Evolutionary conservation across 2,329 filamentous ascomycete genomes (phyloP), one percentile per base, ranked within the genome.

Genomic region (Ceratocystis huliohia): DNA sequence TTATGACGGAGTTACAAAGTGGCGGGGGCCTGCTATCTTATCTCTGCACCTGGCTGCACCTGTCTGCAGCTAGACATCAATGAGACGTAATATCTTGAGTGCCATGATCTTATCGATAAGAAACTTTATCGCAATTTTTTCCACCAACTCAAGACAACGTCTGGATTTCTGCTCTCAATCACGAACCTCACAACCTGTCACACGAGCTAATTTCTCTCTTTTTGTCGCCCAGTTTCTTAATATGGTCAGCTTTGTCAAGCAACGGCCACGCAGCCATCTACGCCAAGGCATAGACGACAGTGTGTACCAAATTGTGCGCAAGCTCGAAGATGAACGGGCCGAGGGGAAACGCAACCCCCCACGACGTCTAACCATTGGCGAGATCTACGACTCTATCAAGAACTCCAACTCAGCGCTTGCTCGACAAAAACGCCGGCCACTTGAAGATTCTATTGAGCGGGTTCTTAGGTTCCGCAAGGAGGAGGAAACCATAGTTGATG

Each of bases 371-470:
- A 85, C 83, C 1, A 78, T 87, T 2, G 75, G 81, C 1, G 76
- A 78, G 1, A 82, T 95, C 1, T 96, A 94, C 73, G 87, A 91
- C 48, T 84, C 83, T 67, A 91, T 97, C 69, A 89, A 91, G 71
- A 78, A 80, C 63, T 96, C 91, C 15, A 96, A 96, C 74, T 96
- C 91, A 0, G 91, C 88, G 70, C 76, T 97, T 25, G 90, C 89
- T 69, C 81, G 94, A 25, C 85, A 88, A 70, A 91, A 90, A 48
- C 96, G 94, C 75, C 87, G 86, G 68, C 80, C 88, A 0, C 77
- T 97, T 1, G 89, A 96, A 74, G 89, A 94, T 69, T 88, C 88
- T 45, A 90, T 97, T 69, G 91, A 96, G 69, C 81, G 90, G 6
- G 90, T 92, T 0, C 77, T 96, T 17, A 83, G 86, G 6, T 84